Percentiles rank a stretch among this genome's conserved stretches.
These are phyloP conservation scores for Dactylellina drechsleri DNA, from an alignment of 2,329 filamentous ascomycete genomes.

Conservation along the genomic window DNA sequence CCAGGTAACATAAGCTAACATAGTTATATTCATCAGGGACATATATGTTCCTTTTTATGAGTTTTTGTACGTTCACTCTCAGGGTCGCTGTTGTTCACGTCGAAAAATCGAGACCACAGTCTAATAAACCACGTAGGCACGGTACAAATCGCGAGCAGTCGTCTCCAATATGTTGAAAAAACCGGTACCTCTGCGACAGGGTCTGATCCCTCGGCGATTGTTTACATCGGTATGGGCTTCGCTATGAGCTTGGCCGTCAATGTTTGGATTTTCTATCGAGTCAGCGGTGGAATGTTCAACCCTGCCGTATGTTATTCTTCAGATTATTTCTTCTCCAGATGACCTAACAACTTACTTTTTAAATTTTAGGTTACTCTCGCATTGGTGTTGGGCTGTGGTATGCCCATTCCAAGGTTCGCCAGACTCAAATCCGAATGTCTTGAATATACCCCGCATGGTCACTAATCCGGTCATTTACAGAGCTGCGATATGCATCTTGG, in stretches of 20 bases:
- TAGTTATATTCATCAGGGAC: conserved; percentile 28
- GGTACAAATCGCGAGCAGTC: conserved; percentile 28
- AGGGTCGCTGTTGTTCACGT: neutral
- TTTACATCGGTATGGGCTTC: conserved; percentile 67
- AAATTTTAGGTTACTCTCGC: conserved; percentile 43
- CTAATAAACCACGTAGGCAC: conserved; percentile 12
- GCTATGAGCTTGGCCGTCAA: conserved; percentile 67
- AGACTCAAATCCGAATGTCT: conserved; percentile 6
- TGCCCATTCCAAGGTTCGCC: conserved; percentile 48
- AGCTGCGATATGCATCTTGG: conserved; percentile 34
- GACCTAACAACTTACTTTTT: neutral
- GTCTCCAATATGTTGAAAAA: conserved; percentile 31
- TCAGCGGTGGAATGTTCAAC: conserved; percentile 64
- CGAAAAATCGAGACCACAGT: neutral
- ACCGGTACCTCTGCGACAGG: conserved; percentile 14
- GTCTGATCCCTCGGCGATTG: conserved; percentile 57
- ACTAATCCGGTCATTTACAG: conserved; percentile 20
- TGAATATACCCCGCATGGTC: conserved; percentile 15
- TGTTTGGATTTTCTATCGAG: conserved; percentile 69
- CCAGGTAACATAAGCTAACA: neutral
- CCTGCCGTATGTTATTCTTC: conserved; percentile 60
- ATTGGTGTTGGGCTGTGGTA: conserved; percentile 25
- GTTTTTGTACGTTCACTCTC: conserved; percentile 25
- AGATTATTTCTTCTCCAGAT: neutral
- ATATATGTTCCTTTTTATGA: conserved; percentile 47